Evolutionary conservation across 441 rosid genomes (phyloP).

Genomic region (Corymbia citriodora): DNA sequence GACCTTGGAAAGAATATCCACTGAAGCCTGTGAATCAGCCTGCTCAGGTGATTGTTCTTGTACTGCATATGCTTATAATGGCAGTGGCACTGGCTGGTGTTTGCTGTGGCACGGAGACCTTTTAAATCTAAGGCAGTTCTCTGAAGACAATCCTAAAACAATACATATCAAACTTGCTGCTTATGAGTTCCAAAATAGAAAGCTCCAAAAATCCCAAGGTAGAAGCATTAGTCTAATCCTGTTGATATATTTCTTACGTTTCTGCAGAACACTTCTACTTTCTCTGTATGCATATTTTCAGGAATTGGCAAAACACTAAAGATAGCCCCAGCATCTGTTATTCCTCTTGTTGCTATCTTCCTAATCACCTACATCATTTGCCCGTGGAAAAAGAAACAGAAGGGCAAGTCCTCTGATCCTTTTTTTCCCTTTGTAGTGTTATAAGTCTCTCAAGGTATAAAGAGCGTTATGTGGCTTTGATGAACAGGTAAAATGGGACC

Average conservation of each 20-base stretch:
- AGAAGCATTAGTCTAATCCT: background rate
- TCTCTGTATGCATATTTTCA: background rate
- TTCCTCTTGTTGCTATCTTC: background rate
- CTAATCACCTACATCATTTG: background rate
- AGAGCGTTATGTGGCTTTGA: background rate
- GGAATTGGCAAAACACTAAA: background rate
- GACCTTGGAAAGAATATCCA: accelerated
- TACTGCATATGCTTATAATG: background rate
- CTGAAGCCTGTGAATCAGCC: accelerated
- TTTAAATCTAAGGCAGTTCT: background rate
- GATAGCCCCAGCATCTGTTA: background rate
- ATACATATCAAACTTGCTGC: background rate
- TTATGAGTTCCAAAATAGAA: background rate
- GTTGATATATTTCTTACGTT: background rate
- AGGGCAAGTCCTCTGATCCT: background rate
- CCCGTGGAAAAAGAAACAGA: background rate
- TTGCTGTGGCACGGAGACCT: background rate
- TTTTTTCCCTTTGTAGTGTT: background rate
- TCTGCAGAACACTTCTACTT: background rate
- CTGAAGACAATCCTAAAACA: background rate
- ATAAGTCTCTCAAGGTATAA: background rate
- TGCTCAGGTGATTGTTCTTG: background rate
- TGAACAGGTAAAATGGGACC: background rate
- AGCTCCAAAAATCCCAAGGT: background rate
- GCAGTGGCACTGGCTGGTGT: background rate